Evolutionary conservation across 352 stramenopile genomes (phyloP).

Genomic region (Bremia lactucae): DNA sequence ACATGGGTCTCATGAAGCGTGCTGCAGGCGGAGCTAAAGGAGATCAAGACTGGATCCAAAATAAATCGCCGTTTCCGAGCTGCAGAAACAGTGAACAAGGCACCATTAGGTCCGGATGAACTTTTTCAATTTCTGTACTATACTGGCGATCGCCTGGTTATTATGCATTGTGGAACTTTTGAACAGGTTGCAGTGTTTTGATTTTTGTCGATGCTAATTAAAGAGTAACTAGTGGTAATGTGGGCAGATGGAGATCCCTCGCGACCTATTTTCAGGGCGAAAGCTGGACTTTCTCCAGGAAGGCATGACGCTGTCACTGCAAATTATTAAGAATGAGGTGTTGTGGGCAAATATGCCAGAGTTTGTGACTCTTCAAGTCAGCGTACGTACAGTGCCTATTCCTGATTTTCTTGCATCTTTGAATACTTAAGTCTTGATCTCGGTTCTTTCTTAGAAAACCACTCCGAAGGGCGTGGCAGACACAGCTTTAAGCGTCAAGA

Average conservation of each 20-base stretch:
- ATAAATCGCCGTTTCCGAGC: slow-evolving; percentile 76
- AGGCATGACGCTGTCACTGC: slow-evolving; percentile 68
- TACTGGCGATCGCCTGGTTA: slow-evolving; percentile 61
- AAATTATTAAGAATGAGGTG: slow-evolving; percentile 78
- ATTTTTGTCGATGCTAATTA: neutral
- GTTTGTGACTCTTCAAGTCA: slow-evolving; percentile 61
- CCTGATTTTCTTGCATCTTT: neutral
- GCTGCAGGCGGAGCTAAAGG: slow-evolving; percentile 63
- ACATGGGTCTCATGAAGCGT: slow-evolving; percentile 1
- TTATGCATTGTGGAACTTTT: slow-evolving; percentile 76
- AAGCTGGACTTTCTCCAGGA: slow-evolving; percentile 73
- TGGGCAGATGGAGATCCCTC: slow-evolving; percentile 57
- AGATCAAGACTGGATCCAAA: slow-evolving; percentile 81
- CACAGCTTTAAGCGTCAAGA: slow-evolving; percentile 67
- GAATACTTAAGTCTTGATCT: neutral
- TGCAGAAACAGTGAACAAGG: slow-evolving; percentile 71
- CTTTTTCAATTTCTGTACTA: slow-evolving; percentile 80
- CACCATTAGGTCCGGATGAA: slow-evolving; percentile 56
- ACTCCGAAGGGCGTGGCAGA: slow-evolving; percentile 70
- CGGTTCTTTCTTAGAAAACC: slow-evolving; percentile 34
- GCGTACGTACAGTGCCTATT: slow-evolving; percentile 19
- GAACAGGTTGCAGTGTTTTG: slow-evolving; percentile 48
- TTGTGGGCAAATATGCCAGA: slow-evolving; percentile 83
- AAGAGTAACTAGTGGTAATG: neutral
- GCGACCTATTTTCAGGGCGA: slow-evolving; percentile 53